Base-by-base conservation (phyloP, 208 protist species). In the Wallacemonas collosoma region DNA sequence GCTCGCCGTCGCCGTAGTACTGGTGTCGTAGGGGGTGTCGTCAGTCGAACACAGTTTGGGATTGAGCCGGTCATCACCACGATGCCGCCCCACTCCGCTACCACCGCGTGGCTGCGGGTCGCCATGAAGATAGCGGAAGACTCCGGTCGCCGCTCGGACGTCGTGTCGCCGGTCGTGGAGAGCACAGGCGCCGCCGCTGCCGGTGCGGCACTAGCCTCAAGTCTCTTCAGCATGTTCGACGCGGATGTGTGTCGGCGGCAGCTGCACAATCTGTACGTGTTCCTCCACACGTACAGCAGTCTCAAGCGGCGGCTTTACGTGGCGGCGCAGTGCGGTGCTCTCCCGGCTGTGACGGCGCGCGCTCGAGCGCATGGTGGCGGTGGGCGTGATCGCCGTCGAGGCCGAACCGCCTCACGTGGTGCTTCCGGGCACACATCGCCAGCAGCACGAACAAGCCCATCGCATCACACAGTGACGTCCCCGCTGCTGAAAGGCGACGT, bases 241-340 rank as follows among this genome's bases (percentile, higher is more conserved):
- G 81, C 86, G 0, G 83, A 87, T 44, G 77, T 82, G 40, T 93
- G 88, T 67, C 80, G 88, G 9, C 77, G 68, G 9, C 78, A 82
- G 6, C 79, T 93, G 38, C 77, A 83, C 47, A 79, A 82, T 41
- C 51, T 93, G 47, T 77, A 86, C 53, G 39, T 51, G 12, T 93
- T 93, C 62, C 54, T 91, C 40, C 54, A 54, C 5, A 36, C 38
- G 11, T 91, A 90, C 67, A 61, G 76, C 39, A 47, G 39, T 17
- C 47, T 75, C 36, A 79, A 76, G 71, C 48, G 41, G n/a, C 55
- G 71, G 35, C 81, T 76, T 26, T 54, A 70, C 47, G 69, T 40
- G 73, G 45, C 57, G 58, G 76, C 75, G 26, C 63, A 60, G n/a
- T 39, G 43, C 12, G 79, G 73, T 1, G 51, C 62, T 9, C 56